phyloP scores from a whole-genome alignment of 2,329 filamentous ascomycete species.

The Penicillium sp. region DNA sequence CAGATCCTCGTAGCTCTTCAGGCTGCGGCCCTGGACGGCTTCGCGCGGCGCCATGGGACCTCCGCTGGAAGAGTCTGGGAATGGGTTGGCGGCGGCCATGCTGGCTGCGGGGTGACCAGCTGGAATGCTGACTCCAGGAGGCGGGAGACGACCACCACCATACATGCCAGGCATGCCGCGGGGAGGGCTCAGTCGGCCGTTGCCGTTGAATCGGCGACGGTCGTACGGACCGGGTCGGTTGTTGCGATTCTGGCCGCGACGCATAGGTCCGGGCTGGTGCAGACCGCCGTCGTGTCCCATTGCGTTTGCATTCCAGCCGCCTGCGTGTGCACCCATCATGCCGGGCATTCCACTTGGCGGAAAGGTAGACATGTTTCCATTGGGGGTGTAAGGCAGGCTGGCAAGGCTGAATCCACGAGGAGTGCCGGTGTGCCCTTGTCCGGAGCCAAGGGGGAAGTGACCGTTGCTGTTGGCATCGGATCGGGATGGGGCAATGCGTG shows the following conservation, averaged over 20 bases:
- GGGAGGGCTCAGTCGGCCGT: constrained; percentile 50
- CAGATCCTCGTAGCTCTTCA: constrained; percentile 97
- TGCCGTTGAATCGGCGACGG: constrained; percentile 53
- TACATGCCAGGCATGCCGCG: constrained; percentile 41
- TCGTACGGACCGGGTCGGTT: constrained; percentile 74
- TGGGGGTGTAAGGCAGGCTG: constrained; percentile 58
- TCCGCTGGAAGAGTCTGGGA: constrained; percentile 58
- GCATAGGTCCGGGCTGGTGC: constrained; percentile 65
- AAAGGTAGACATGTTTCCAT: constrained; percentile 23
- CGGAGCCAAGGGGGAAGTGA: constrained; percentile 81
- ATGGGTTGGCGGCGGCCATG: constrained; percentile 47
- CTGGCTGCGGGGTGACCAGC: constrained; percentile 42
- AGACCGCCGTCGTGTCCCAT: constrained; percentile 40
- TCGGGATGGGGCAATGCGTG: constrained; percentile 88
- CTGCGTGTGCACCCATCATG: constrained; percentile 34
- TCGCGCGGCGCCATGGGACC: constrained; percentile 81
- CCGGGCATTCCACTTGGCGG: constrained; percentile 32
- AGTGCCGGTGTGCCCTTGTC: constrained; percentile 75
- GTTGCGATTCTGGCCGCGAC: constrained; percentile 64
- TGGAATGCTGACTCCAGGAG: constrained; percentile 35
- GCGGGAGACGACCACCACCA: constrained; percentile 31
- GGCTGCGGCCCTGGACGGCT: constrained; percentile 84
- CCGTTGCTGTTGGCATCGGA: constrained; percentile 95
- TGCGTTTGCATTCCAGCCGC: constrained; percentile 33
- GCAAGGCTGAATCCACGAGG: constrained; percentile 88